Base-by-base conservation (phyloP, 129 eudicot genomes). In the Scalesia atractyloides region DNA sequence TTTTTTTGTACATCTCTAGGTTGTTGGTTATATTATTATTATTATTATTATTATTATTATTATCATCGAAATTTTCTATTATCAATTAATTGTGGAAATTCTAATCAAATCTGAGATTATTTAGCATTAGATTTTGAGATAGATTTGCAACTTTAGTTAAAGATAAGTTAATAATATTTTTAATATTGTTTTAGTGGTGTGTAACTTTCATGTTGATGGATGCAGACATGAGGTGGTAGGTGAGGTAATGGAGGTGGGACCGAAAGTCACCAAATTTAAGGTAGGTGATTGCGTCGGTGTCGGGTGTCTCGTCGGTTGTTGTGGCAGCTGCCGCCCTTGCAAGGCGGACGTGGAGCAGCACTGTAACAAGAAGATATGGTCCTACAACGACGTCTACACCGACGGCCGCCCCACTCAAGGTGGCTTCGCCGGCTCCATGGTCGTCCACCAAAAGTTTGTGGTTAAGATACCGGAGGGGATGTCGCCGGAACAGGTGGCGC, bases 381-480 rank as follows among this genome's bases (percentile, higher is more conserved):
- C 96, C 24, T 94, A 90, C 74, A 94, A 94, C 58, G 99, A 94
- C 53, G 91, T 89, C 49, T 94, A 94, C 77, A 81, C 83, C n/a
- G 99, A 94, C 75, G 99, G 99, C 62, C 86, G 80, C 11, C 96
- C 97, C 52, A 94, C 99, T 11, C 99, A 94, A 81, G 99, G 99
- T 4, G 99, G 99, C 47, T 94, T 94, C 57, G 90, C 97, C 59
- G 68, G 70, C 37, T 62, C 84, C 64, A 90, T 84, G 91, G 84
- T 90, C 34, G 93, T 88, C 71, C 78, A 94, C 77, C 99, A 94
- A 61, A 94, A 90, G 77, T 94, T 94, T 73, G 97, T 85, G 59
- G 97, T 88, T 75, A 90, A 88, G 68, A 90, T 94, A 24, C 99
- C 99, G 9, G 96, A 94, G 0, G 96, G 96, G 5, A 84, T 88